phyloP scores from a whole-genome alignment of 176 grass and related monocot genomes.

The Musa troglodytarum region DNA sequence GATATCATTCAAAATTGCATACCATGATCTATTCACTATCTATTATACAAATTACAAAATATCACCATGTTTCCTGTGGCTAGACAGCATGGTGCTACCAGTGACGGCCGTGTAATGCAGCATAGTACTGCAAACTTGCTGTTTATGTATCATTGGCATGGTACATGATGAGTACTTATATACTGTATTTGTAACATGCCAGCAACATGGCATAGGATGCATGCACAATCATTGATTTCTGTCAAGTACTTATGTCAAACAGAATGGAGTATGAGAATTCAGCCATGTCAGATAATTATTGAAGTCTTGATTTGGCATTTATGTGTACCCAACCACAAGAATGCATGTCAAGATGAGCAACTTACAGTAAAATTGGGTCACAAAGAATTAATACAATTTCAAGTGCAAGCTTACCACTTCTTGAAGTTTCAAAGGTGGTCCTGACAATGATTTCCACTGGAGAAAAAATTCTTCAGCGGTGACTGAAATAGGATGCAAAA shows the following conservation, averaged over 20 bases:
- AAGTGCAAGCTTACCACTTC: conserved; percentile 67
- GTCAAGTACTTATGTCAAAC: no score
- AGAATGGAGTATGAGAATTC: background rate
- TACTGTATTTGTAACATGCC: no score
- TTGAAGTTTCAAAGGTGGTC: conserved; percentile 79
- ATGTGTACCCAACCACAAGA: background rate
- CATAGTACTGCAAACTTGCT: background rate
- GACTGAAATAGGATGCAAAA: conserved; percentile 76
- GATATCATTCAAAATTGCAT: no score
- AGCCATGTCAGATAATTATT: background rate
- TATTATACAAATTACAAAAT: no score
- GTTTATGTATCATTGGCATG: background rate
- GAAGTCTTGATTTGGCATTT: no score
- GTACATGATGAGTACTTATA: background rate
- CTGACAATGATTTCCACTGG: conserved; percentile 84
- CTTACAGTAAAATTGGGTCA: background rate
- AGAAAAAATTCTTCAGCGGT: conserved; percentile 84
- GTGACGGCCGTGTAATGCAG: background rate
- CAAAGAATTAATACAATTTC: background rate
- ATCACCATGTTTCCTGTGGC: background rate
- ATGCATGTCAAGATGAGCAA: background rate
- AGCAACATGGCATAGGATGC: no score
- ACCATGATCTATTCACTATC: no score
- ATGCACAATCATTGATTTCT: no score
- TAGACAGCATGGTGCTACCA: background rate